These are phyloP conservation scores for Perilla frutescens DNA, from an alignment of 257 asterid species.

Conservation along the genomic window DNA sequence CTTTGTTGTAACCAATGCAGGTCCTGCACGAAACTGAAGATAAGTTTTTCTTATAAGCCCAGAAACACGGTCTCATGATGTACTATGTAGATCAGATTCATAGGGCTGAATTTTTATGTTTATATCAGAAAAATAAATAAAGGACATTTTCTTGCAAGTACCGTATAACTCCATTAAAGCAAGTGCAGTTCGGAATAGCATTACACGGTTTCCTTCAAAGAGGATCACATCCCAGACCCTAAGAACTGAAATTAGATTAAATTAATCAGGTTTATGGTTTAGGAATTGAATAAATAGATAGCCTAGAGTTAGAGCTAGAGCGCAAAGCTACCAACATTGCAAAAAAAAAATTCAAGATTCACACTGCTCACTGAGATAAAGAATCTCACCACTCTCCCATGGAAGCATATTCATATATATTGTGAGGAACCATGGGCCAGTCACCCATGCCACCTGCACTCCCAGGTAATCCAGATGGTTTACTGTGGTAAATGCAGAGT, in stretches of 20 bases:
- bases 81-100: not conserved
- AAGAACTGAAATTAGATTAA: slow-evolving; percentile 69
- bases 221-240: slow-evolving; percentile 99
- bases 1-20: slow-evolving; percentile 93
- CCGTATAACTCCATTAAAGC: slow-evolving; percentile 94
- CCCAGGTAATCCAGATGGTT: slow-evolving; percentile 99
- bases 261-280: slow-evolving; percentile 32
- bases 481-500: slow-evolving; percentile 60
- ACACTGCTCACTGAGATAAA: slow-evolving; percentile 34
- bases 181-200: slow-evolving; percentile 94
- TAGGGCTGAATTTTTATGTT: not conserved
- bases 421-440: slow-evolving; percentile 98
- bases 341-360: slow-evolving; percentile 8
- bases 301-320: slow-evolving; percentile 11
- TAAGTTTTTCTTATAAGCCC: slow-evolving; percentile 45
- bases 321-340: slow-evolving; percentile 17
- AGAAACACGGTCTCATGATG: slow-evolving; percentile 19
- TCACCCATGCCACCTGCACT: slow-evolving; percentile 98
- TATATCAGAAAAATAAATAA: not conserved
- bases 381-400: slow-evolving; percentile 98
- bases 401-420: slow-evolving; percentile 99
- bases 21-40: slow-evolving; percentile 74
- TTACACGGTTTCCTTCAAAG: slow-evolving; percentile 94
- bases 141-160: slow-evolving; percentile 44
- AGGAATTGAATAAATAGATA: slow-evolving; percentile 11